Base-by-base conservation (phyloP, 2,329 filamentous ascomycete species). In the Colletotrichum godetiae region DNA sequence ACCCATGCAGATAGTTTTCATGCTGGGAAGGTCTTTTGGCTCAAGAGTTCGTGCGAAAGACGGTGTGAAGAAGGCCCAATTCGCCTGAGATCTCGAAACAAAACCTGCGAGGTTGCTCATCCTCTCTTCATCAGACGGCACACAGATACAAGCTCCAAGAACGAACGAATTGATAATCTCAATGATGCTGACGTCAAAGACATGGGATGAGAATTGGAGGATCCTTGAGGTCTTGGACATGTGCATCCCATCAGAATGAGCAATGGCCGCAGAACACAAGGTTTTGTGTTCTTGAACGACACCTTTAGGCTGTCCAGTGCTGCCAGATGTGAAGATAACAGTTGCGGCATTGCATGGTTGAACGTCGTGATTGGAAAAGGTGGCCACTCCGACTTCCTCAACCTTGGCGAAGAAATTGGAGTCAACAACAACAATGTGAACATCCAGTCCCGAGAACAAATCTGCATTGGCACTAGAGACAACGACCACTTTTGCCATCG, bases 301-400 rank as follows among this genome's bases (percentile, higher is more conserved):
- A 31, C 87, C 87, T 78, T 89, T 89, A 0, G 90, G 87, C 35
- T 80, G 79, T 11, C 87, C 87, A 0, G 87, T 89, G 37, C 86
- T 88, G 8, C 87, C 87, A 8, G 87, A 88, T 22, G 87, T 89
- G 77, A 88, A 89, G 77, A 88, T 86, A 75, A 88, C 84, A 46
- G 80, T 81, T 3, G 67, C 70, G 24, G 67, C 70, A 46, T 73
- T 63, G 19, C 62, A 24, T 22, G 69, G 65, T 8, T 42, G 35
- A n/a, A 58, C 69, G 7, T 57, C 31, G 5, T 22, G 27, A 58
- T 66, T 59, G 3, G 58, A 72, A 46, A 68, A 68, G 3, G 49
- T 24, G 6, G 35, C 12, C 22, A 61, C 37, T 6, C 56, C 7
- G 4, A 53, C 33, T 19, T 68, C 66, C 13, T 72, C 52, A 10